Conservation (phyloP, 2,329 filamentous ascomycete genomes). For the Aspergillus thermomutatus region DNA sequence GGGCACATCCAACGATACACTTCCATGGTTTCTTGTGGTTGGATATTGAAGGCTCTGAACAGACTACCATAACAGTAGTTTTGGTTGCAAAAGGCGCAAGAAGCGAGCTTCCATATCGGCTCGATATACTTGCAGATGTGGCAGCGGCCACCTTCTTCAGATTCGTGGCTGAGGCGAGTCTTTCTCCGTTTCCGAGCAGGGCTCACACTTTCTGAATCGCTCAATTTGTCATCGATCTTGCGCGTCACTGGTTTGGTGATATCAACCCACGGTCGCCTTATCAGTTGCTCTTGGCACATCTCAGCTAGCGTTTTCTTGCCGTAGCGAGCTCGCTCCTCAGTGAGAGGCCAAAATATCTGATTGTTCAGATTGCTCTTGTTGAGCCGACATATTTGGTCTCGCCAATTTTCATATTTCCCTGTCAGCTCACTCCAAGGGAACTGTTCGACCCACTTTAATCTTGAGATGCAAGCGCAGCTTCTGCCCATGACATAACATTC, state of each 20-base stretch:
- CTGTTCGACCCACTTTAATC: slow-evolving; percentile 87
- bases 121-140: slow-evolving; percentile 82
- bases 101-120: slow-evolving; percentile 77
- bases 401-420: slow-evolving; percentile 78
- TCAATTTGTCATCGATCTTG: slow-evolving; percentile 33
- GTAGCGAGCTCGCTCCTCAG: slow-evolving; percentile 63
- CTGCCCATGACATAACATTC: slow-evolving; percentile 98
- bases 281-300: slow-evolving; percentile 88
- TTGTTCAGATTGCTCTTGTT: slow-evolving; percentile 59
- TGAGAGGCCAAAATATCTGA: slow-evolving; percentile 57
- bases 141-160: slow-evolving; percentile 57
- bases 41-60: slow-evolving; percentile 85
- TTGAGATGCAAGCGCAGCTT: slow-evolving; percentile 84
- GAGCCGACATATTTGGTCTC: slow-evolving; percentile 70
- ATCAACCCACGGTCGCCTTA: slow-evolving; percentile 75
- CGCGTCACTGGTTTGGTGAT: slow-evolving; percentile 59
- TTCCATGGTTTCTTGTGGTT: slow-evolving; percentile 79
- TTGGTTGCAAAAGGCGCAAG: slow-evolving; percentile 71
- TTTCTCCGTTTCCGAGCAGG: slow-evolving; percentile 63
- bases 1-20: slow-evolving; percentile 84
- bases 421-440: slow-evolving; percentile 79
- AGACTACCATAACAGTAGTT: slow-evolving; percentile 92
- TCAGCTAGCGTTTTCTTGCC: slow-evolving; percentile 81
- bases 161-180: slow-evolving; percentile 46
- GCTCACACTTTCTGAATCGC: slow-evolving; percentile 57